phyloP scores from a whole-genome alignment of 805 yeast species.

The Starmerella vitae region DNA sequence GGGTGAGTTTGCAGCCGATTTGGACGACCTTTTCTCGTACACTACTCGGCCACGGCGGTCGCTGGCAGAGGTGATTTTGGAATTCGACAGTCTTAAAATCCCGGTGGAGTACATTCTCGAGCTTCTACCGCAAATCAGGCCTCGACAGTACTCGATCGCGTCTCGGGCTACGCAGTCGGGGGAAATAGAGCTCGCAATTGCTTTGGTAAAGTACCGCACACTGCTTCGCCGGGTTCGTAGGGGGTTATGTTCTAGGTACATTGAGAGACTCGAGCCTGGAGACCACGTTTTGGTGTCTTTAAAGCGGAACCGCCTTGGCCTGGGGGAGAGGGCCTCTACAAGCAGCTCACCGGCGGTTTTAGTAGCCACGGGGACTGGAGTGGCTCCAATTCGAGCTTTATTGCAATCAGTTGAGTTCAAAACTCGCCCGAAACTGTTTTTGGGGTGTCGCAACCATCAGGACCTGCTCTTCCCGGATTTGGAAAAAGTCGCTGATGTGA shows the following conservation, averaged over 20 bases:
- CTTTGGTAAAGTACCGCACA: slow-evolving; percentile 77
- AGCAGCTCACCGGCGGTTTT: slow-evolving; percentile 35
- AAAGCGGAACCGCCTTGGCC: slow-evolving; percentile 3
- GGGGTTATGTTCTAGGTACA: slow-evolving; percentile 75
- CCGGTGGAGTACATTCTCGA: slow-evolving; percentile 70
- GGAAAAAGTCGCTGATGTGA: no score
- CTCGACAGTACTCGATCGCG: slow-evolving; percentile 77
- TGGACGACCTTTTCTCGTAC: slow-evolving; percentile 75
- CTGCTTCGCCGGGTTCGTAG: slow-evolving; percentile 57
- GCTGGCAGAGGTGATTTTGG: slow-evolving; percentile 66
- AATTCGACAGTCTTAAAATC: slow-evolving; percentile 60
- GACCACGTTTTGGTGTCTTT: slow-evolving; percentile 33
- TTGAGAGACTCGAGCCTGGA: slow-evolving; percentile 37
- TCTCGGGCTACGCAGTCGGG: slow-evolving; percentile 28
- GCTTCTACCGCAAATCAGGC: slow-evolving; percentile 61
- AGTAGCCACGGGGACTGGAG: slow-evolving; percentile 90
- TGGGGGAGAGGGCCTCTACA: slow-evolving; percentile 32
- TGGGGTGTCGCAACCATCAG: neutral
- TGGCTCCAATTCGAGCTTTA: slow-evolving; percentile 79
- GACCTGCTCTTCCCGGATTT: no score
- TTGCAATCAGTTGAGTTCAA: slow-evolving; percentile 37
- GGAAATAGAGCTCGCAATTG: slow-evolving; percentile 50
- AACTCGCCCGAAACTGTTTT: slow-evolving; percentile 27
- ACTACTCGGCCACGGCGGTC: slow-evolving; percentile 90
- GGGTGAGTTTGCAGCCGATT: slow-evolving; percentile 57